Base-by-base conservation (phyloP, 352 stramenopile genomes). In the Plasmopara viticola region DNA sequence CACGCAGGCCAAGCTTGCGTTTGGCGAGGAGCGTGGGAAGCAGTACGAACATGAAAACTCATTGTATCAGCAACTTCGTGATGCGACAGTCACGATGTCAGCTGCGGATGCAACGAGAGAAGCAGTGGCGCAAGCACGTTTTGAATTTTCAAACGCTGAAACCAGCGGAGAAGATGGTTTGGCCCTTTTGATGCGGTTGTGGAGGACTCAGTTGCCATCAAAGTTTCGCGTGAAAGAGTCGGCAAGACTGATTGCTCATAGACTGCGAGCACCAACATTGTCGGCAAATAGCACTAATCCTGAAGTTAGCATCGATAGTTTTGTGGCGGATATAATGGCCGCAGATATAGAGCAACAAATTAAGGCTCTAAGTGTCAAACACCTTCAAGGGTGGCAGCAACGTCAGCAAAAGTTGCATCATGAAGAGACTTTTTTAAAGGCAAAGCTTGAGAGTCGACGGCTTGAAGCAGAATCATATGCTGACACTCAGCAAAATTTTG, bases 281-380 rank as follows among this genome's bases (percentile, higher is more conserved):
- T 35, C 31, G 6, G 12, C 45, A 12, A 51, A 10, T 25, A 44
- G 8, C 15, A 46, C 6, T 12, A 6, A 35, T 35, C 31, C 31
- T 4, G 31, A 17, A 40, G 33, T 18, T n/a, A n/a, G 18, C 17
- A 6, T 0, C 28, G 20, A 48, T 20, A 63, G 56, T 9, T 40
- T 63, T 14, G 54, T 65, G 17, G 46, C 51, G 13, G 50, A 66
- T 43, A 55, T 40, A 0, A 66, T 74, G 40, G 48, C 61, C 29
- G 57, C 57, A 5, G 56, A 66, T 34, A 56, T 71, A 48, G 65
- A 70, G 40, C 52, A 60, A 8, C 58, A 77, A 20, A 72, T 76
- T 30, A 63, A 64, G 42, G 15, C 47, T 12, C 52, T 77, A 9
- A 71, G 62, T 54, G 57, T 60, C 1, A 44, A 29, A 14, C 64